Evolutionary conservation across 139 green algal genomes (phyloP), one percentile per base, ranked within the genome.

Genomic region (Volvox reticuliferus): DNA sequence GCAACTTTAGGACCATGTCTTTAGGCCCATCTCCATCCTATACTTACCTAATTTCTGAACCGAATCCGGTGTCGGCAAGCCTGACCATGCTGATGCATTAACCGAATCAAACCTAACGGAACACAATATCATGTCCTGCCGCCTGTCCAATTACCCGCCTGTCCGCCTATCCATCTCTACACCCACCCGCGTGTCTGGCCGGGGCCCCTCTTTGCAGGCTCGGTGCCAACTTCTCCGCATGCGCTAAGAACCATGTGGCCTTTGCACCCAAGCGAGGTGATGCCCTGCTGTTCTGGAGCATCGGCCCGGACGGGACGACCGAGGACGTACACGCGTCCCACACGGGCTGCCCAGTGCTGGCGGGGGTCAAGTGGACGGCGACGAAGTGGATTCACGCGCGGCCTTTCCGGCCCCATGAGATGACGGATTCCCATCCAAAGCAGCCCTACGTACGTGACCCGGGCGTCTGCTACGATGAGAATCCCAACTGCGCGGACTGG

Each of bases 341-440:
- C 90, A 95, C 93, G 12, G 93, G 93, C 65, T 95, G 93, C 79
- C 90, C 93, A 0, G 90, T 95, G n/a, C 71, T 93, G 20, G 37
- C 17, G n/a, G 81, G 87, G 12, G 84, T 93, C 32, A 95, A 94
- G 85, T 96, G 93, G 93, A 96, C 93, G 0, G 69, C 91, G 19
- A 96, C 93, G 0, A 96, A 94, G 78, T 96, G 93, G 93, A 93
- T 96, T 19, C 93, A 95, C 62, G 86, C 91, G 26, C 89, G 88
- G 69, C 91, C 93, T 22, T 95, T 95, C 81, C 82, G 93, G 13
- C 91, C 91, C 17, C 2, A 35, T 30, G 92, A 92, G 85, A 71
- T 93, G 73, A 35, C 26, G 69, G 55, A 19, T 24, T 3, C 73
- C 26, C 2, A 22, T 0, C 79, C 36, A 30, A 65, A 19, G 32